These are phyloP conservation scores for Spinacia oleracea DNA, from an alignment of 179 eudicot genomes.

Conservation along the genomic window DNA sequence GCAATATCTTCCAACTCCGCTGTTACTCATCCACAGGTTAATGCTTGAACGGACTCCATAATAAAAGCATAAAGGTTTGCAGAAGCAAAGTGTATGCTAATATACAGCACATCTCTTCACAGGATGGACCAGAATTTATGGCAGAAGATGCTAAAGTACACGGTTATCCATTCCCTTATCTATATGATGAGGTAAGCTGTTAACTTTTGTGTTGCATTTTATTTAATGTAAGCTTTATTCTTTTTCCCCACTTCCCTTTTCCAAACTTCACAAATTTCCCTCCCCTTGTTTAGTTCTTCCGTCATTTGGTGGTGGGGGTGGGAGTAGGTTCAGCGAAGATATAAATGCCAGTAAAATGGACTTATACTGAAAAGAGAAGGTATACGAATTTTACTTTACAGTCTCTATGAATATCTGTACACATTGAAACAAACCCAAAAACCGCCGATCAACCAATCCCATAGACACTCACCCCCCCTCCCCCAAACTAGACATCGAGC, in stretches of 20 bases:
- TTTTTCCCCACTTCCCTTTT: not conserved
- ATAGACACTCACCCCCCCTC: too few species aligned
- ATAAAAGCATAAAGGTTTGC: constrained; percentile 33
- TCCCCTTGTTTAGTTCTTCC: not conserved
- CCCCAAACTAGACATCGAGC: too few species aligned
- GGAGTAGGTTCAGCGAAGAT: too few species aligned
- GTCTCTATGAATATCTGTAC: too few species aligned
- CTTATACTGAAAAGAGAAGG: too few species aligned
- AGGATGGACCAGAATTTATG: constrained; percentile 96
- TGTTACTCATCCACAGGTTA: constrained; percentile 85
- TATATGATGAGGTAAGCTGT: constrained; percentile 71
- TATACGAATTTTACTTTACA: too few species aligned
- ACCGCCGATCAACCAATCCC: too few species aligned
- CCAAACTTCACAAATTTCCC: not conserved
- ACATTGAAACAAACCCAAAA: too few species aligned
- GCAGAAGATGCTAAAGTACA: constrained; percentile 78
- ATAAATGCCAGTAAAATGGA: not conserved
- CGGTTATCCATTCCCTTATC: constrained; percentile 88
- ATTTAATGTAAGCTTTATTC: not conserved
- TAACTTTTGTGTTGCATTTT: constrained; percentile 2
- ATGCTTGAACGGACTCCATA: constrained; percentile 25
- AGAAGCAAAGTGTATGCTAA: constrained; percentile 25
- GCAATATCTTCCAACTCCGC: constrained; percentile 95
- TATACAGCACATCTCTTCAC: constrained; percentile 32
- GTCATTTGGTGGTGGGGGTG: too few species aligned